Base-by-base conservation (phyloP, 2,329 filamentous ascomycete species). In the Aspergillus chevalieri region DNA sequence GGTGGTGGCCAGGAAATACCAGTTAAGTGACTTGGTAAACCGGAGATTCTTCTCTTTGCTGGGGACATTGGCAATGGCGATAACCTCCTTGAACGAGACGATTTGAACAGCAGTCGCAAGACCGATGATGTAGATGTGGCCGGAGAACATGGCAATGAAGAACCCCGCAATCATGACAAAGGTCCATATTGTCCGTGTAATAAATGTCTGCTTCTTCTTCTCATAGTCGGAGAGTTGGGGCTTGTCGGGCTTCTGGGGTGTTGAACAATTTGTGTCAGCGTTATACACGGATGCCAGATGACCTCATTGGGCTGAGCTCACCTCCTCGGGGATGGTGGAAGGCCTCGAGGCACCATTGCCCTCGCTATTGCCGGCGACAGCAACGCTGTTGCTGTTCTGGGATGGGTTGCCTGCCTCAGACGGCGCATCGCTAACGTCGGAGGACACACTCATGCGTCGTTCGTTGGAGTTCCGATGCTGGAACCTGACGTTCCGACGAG, bases 131-230 rank as follows among this genome's bases (percentile, higher is more conserved):
- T 97, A 98, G 69, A 98, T 90, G 74, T 98, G 93, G 53, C 93
- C 93, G 64, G 91, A 89, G 75, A 96, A 94, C 72, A 98, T 87
- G 57, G 89, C 83, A 50, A 82, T 80, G 73, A 97, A 96, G 80
- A 98, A 98, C 64, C 83, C 81, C 48, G 78, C 87, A 62, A 98
- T 95, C 93, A 98, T 98, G 73, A 95, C 85, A 57, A 98, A 85
- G 3, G 89, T 96, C 93, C 93, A 98, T 78, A 96, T 89, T 48
- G 92, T 92, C 64, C 93, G 85, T 36, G 90, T 95, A 65, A 96
- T 87, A 77, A 98, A 97, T 69, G 93, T 95, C 70, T 90, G 86
- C 76, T 95, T 96, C 74, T 98, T 98, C 82, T 97, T 97, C 68
- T 97, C 90, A 70, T 94, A 96, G 54, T 96, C 93, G 59, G 82